Percentiles rank a stretch among this genome's conserved stretches.
phyloP scores from a whole-genome alignment of 2,329 filamentous ascomycete genomes.

The Nectriaceae sp. region DNA sequence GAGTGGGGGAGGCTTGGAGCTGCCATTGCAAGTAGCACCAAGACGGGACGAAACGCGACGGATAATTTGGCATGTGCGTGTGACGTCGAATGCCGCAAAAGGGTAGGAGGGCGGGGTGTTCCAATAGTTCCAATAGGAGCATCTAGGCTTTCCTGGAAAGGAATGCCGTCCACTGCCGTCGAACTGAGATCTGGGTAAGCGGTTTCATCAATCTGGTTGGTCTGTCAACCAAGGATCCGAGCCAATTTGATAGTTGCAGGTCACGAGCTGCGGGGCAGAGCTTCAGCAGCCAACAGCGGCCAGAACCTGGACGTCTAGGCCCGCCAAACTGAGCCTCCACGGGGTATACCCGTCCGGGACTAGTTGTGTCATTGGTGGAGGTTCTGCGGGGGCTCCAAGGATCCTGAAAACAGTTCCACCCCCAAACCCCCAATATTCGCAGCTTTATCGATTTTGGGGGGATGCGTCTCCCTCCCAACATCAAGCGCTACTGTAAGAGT shows the following conservation, averaged over 20 bases:
- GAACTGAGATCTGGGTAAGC: too few relatives aligned
- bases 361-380: slow-evolving; percentile 22
- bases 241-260: too few relatives aligned
- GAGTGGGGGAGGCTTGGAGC: slow-evolving; percentile 23
- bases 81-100: slow-evolving; percentile 21
- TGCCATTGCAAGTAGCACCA: slow-evolving; percentile 23
- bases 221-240: too few relatives aligned
- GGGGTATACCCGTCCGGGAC: slow-evolving; percentile 7
- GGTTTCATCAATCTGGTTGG: too few relatives aligned
- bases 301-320: too few relatives aligned
- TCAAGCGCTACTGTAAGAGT: too few relatives aligned
- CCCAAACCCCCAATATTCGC: slow-evolving; percentile 23
- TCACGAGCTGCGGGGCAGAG: too few relatives aligned
- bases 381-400: slow-evolving; percentile 17
- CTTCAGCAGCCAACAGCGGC: too few relatives aligned
- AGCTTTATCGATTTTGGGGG: slow-evolving; percentile 24
- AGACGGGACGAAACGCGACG: slow-evolving; percentile 17
- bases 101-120: slow-evolving; percentile 22
- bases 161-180: too few relatives aligned
- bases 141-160: too few relatives aligned
- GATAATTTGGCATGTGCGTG: slow-evolving; percentile 22
- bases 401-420: slow-evolving; percentile 17
- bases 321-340: slow-evolving; percentile 13
- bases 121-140: too few relatives aligned
- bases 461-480: too few relatives aligned